phyloP scores from a whole-genome alignment of 2,329 filamentous ascomycete genomes.

The Colletotrichum tropicale region DNA sequence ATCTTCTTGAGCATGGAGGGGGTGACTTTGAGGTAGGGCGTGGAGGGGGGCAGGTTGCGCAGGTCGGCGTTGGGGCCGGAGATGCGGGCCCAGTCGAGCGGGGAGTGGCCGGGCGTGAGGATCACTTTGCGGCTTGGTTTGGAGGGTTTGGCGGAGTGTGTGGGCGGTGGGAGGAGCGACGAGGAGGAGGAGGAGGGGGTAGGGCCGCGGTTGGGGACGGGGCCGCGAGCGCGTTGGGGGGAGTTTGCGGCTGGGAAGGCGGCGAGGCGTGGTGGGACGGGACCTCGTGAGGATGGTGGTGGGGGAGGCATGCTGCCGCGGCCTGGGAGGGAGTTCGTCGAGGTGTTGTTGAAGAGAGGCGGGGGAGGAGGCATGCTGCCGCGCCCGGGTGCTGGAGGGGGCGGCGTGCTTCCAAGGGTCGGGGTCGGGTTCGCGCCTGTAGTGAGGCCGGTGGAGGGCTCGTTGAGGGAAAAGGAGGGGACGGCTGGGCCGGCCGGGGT shows the following conservation, averaged over 20 bases:
- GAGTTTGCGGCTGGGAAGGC: constrained; percentile 22
- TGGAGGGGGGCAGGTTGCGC: constrained; percentile 60
- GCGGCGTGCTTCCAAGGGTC: not conserved
- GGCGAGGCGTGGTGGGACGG: constrained; percentile 14
- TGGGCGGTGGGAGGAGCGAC: constrained; percentile 59
- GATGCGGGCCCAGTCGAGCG: constrained; percentile 93
- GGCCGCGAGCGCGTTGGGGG: constrained; percentile 26
- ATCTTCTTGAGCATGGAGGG: constrained; percentile 78
- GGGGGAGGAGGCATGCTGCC: constrained; percentile 19
- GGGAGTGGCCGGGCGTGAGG: constrained; percentile 89
- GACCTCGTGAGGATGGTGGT: constrained; percentile 31
- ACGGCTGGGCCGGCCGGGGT: constrained; percentile 31
- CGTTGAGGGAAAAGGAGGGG: constrained; percentile 50
- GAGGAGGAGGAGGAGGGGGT: constrained; percentile 32
- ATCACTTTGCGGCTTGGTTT: constrained; percentile 74
- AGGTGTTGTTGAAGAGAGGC: not conserved
- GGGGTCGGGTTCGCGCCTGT: constrained; percentile 20
- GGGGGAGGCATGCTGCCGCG: constrained; percentile 32
- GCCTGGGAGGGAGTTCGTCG: not conserved
- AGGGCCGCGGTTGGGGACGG: constrained; percentile 39
- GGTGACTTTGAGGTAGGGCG: constrained; percentile 74
- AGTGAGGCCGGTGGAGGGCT: constrained; percentile 5
- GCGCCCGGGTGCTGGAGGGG: constrained; percentile 24
- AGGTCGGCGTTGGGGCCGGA: constrained; percentile 68
- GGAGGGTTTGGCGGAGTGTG: constrained; percentile 53